A percentile compares a stretch with the other conserved stretches of the same genome.
These are phyloP conservation scores for Colletotrichum scovillei DNA, from an alignment of 2,329 filamentous ascomycete species.

Conservation along the genomic window DNA sequence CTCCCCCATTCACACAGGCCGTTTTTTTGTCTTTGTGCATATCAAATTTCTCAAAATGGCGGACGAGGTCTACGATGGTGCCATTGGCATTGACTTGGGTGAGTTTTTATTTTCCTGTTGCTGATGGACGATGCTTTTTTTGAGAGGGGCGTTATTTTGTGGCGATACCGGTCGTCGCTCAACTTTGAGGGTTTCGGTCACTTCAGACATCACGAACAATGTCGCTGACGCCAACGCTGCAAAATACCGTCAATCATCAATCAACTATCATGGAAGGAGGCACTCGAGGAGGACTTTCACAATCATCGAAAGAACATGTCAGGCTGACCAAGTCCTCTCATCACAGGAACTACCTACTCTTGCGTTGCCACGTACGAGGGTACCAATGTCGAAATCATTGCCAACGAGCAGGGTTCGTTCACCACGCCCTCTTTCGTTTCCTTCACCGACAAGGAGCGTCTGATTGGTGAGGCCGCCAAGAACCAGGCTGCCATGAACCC, in stretches of 20 bases:
- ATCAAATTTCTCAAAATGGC: slow-evolving; percentile 75
- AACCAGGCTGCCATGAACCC: slow-evolving; percentile 99
- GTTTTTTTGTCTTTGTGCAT: slow-evolving; percentile 36
- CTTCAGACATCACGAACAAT: background rate
- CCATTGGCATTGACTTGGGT: slow-evolving; percentile 99
- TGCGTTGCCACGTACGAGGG: slow-evolving; percentile 99
- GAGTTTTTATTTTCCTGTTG: slow-evolving; percentile 50
- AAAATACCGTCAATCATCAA: slow-evolving; percentile 7
- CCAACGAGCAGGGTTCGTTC: slow-evolving; percentile 99
- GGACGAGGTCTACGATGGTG: slow-evolving; percentile 99
- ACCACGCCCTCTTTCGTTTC: slow-evolving; percentile 99
- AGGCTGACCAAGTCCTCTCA: slow-evolving; percentile 38
- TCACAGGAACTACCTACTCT: slow-evolving; percentile 96
- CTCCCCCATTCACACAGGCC: slow-evolving; percentile 38
- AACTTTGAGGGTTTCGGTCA: background rate
- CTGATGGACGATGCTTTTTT: slow-evolving; percentile 25
- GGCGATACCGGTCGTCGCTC: slow-evolving; percentile 24
- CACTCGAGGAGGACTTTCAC: background rate
- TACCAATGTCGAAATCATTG: slow-evolving; percentile 99
- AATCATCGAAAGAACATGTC: background rate
- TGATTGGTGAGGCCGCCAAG: slow-evolving; percentile 99
- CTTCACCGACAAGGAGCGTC: slow-evolving; percentile 97
- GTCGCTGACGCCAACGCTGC: background rate
- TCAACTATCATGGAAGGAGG: background rate
- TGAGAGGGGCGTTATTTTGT: slow-evolving; percentile 25